These are phyloP conservation scores for Sporothrix globosa DNA, from an alignment of 2,329 filamentous ascomycete genomes.

Conservation along the genomic window DNA sequence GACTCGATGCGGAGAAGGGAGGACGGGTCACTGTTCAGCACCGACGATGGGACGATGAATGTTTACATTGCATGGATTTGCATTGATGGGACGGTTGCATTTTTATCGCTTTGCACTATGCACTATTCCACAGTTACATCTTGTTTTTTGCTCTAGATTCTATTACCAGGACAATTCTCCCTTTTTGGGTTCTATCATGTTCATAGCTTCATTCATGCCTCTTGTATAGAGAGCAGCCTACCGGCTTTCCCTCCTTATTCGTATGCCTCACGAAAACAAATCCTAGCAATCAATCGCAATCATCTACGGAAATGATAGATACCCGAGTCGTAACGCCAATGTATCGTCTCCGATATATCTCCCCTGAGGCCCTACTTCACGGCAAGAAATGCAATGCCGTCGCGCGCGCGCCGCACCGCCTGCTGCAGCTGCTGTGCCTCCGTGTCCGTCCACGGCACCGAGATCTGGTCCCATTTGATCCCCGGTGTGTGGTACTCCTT, in stretches of 20 bases:
- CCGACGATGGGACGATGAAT: background rate
- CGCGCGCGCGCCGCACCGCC: slow-evolving; percentile 60
- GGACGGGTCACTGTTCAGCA: background rate
- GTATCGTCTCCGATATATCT: too few relatives aligned
- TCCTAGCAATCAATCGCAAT: background rate
- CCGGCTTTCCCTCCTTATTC: background rate
- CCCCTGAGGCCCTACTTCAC: slow-evolving; percentile 53
- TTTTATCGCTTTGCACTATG: slow-evolving; percentile 1
- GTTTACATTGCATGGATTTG: background rate
- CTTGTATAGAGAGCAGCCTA: background rate
- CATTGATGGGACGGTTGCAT: slow-evolving; percentile 12
- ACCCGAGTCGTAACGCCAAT: too few relatives aligned
- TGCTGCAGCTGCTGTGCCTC: slow-evolving; percentile 66
- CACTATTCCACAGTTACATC: too few relatives aligned
- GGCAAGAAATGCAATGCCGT: slow-evolving; percentile 65
- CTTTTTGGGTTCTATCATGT: slow-evolving; percentile 6
- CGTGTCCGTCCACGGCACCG: slow-evolving; percentile 68
- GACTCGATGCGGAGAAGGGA: background rate
- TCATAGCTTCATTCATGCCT: slow-evolving; percentile 20
- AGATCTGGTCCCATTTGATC: slow-evolving; percentile 68
- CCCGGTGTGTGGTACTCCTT: slow-evolving; percentile 66
- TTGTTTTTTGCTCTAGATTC: background rate
- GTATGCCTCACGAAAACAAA: background rate
- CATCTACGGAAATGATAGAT: background rate
- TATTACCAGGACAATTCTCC: background rate